Conservation (phyloP, 495 filamentous ascomycete genomes). For the Penicillium herquei region DNA sequence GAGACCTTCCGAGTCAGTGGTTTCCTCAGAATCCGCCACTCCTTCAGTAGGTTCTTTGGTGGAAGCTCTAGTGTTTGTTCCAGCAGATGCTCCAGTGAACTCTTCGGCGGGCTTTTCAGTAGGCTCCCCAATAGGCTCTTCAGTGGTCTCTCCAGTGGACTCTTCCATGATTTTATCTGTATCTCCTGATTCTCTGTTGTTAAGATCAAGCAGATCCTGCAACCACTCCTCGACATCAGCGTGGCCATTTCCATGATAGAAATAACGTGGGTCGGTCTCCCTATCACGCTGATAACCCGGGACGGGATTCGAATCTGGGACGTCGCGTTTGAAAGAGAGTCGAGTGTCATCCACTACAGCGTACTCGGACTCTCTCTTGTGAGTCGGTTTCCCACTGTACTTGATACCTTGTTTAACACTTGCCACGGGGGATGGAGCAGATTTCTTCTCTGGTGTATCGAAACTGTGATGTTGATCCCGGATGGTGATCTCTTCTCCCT, state of each 20-base stretch:
- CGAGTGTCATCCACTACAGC: background rate
- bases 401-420: too few relatives aligned
- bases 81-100: too few relatives aligned
- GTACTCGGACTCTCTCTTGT: background rate
- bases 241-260: too few relatives aligned
- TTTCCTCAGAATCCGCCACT: too few relatives aligned
- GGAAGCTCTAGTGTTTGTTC: too few relatives aligned
- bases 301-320: background rate
- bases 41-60: too few relatives aligned
- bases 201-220: background rate
- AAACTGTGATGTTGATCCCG: constrained; percentile 15
- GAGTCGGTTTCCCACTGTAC: too few relatives aligned
- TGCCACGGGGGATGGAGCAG: too few relatives aligned
- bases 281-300: background rate
- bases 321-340: background rate
- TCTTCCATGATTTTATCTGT: background rate
- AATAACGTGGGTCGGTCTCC: background rate
- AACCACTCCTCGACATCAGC: background rate
- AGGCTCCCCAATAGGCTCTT: too few relatives aligned
- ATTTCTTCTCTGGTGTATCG: background rate
- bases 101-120: too few relatives aligned
- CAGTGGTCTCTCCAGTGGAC: too few relatives aligned
- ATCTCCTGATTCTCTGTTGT: background rate
- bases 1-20: too few relatives aligned
- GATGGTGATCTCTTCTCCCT: constrained; percentile 30